Conservation (phyloP, 805 yeast genomes). For the Candida takata region DNA sequence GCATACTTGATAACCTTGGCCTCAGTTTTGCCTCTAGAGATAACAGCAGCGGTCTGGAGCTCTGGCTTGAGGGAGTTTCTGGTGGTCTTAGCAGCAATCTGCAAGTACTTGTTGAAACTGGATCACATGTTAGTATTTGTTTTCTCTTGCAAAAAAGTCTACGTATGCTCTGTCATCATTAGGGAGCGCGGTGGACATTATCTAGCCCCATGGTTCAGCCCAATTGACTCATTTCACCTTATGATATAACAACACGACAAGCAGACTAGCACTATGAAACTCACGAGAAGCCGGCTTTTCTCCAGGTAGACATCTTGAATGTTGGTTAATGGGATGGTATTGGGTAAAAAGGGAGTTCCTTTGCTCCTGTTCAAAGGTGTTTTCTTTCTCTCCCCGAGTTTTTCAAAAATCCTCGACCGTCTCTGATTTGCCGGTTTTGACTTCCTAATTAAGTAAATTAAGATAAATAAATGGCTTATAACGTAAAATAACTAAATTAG, state of each 20-base stretch:
- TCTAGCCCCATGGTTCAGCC: no score
- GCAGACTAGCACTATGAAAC: conserved; percentile 17
- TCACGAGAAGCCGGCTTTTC: conserved; percentile 60
- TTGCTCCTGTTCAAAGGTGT: neutral
- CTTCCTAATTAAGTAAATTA: conserved; percentile 13
- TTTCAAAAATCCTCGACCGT: no score
- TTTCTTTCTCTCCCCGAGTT: no score
- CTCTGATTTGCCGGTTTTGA: conserved; percentile 6
- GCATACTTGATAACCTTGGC: conserved; percentile 64
- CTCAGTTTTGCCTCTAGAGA: conserved; percentile 69
- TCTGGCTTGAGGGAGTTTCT: conserved; percentile 88
- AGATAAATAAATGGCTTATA: no score
- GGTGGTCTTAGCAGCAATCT: conserved; percentile 83
- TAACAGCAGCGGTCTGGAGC: conserved; percentile 58
- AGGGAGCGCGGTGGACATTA: no score
- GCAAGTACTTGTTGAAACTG: conserved; percentile 80
- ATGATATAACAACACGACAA: neutral
- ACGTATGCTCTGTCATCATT: no score
- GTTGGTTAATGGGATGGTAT: conserved; percentile 1
- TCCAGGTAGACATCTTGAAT: conserved; percentile 46
- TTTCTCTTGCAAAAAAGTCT: neutral
- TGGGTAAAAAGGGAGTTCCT: no score
- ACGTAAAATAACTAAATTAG: no score
- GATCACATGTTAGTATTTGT: conserved; percentile 1
- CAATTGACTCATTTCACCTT: no score